Conservation (phyloP, 2,329 filamentous ascomycete species). For the Diaporthe caulivora region DNA sequence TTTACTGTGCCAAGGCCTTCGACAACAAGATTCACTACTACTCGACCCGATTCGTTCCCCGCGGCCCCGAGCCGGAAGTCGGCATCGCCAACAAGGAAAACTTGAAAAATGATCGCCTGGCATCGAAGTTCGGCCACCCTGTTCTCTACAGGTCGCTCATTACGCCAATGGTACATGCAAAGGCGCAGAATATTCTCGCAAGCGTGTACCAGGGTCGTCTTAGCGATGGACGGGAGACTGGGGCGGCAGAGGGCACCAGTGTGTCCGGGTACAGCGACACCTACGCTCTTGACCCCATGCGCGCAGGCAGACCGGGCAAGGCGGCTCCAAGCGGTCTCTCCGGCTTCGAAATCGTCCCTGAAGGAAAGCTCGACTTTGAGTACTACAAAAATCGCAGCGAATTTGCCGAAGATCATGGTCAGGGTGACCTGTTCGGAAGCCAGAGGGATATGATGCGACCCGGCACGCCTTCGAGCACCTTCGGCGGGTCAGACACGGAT, state of each 20-base stretch:
- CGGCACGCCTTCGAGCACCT: conserved; percentile 69
- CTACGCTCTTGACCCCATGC: conserved; percentile 85
- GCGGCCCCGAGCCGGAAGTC: conserved; percentile 57
- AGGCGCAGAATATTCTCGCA: conserved; percentile 87
- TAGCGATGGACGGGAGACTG: conserved; percentile 72
- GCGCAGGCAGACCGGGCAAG: conserved; percentile 67
- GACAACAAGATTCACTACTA: conserved; percentile 87
- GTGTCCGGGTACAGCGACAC: conserved; percentile 85
- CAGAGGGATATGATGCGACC: conserved; percentile 70
- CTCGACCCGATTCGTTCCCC: conserved; percentile 70
- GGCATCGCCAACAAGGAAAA: conserved; percentile 63
- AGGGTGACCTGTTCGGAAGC: conserved; percentile 75
- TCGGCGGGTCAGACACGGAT: conserved; percentile 54
- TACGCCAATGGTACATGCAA: conserved; percentile 95
- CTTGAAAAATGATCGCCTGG: conserved; percentile 75
- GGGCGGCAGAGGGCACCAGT: conserved; percentile 67
- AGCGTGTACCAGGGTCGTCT: conserved; percentile 87
- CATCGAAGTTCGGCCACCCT: conserved; percentile 87
- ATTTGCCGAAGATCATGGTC: conserved; percentile 89
- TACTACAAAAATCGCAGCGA: conserved; percentile 93
- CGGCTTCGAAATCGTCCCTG: conserved; percentile 91
- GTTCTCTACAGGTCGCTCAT: conserved; percentile 90
- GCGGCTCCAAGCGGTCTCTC: conserved; percentile 57
- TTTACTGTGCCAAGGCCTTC: conserved; percentile 81
- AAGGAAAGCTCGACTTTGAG: conserved; percentile 87